Base-by-base conservation (phyloP, 2,329 filamentous ascomycete genomes). In the Trichoderma atroviride region DNA sequence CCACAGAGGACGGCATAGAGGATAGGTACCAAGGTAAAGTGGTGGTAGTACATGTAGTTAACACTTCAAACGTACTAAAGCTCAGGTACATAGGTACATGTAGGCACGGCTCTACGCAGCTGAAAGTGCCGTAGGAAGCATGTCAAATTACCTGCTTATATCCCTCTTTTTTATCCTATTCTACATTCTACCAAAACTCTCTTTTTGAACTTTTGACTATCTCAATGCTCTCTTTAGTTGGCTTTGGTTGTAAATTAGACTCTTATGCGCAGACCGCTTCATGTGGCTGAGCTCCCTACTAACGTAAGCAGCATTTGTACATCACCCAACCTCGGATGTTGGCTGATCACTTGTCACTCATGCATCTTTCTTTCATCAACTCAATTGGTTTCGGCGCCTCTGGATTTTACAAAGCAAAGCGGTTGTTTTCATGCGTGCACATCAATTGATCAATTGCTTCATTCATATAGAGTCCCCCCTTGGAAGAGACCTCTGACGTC, bases 281-380 rank as follows among this genome's bases (percentile, higher is more conserved):
- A 55, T 64, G 61, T 64, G 61, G 61, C 61, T 55, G 61, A 37
- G 61, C n/a, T 33, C 55, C 7, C 2, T 57, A 64, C 47, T 64
- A 55, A 64, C 61, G 61, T 64, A 64, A 64, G 52, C 61, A 4
- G 47, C 19, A 64, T 55, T 55, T 64, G 40, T 6, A 58, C 2
- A 16, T 27, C 27, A 50, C 24, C 63, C 35, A 19, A 19, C 4
- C 6, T 29, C 55, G 29, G 55, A 57, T 57, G 55, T 29, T 29
- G 19, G 55, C 27, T 16, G 5, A 47, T 57, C 37, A 27, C 52
- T 22, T 50, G 14, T 66, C 63, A 58, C 53, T 50, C 37, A 58
- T 47, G 24, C 19, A 64, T 27, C 52, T 57, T 24, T 10, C 5
- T 4, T 9, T 2, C 35, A 33, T 14, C 35, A 9, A n/a, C 11